Base-by-base conservation (phyloP, 2,329 filamentous ascomycete species). In the Xylariaceae sp. region DNA sequence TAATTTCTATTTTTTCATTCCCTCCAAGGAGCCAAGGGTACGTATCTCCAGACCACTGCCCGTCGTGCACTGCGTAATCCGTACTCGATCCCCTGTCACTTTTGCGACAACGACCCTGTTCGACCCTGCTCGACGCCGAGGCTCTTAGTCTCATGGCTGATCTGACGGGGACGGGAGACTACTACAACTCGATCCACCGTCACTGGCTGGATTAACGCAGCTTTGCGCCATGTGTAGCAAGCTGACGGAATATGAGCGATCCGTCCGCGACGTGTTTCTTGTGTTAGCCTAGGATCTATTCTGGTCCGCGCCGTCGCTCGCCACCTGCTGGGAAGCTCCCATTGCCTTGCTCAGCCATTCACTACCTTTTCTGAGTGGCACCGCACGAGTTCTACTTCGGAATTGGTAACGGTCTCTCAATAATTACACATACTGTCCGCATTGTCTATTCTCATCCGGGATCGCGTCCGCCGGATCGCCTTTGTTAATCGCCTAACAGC, bases 151-250 rank as follows among this genome's bases (percentile, higher is more conserved):
- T 55, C 57, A 60, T 62, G 47, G 48, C 50, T 56, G 42, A 35
- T n/a, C 30, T 30, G 49, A 51, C 49, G 49, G 13, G 9, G 13
- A 51, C 18, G 18, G 18, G 18, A n/a, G 50, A 17, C 54, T 17
- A 45, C n/a, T 30, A 30, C 23, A 5, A 30, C 23, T 44, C 60
- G 34, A 54, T 55, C 53, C 17, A 42, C 56, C 42, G 54, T 34
- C 58, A 44, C 17, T 37, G 15, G 51, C 45, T 30, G 57, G 4
- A 18, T 59, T 45, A 48, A 61, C 57, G 58, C 53, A 56, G 51
- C 58, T 57, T 30, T 62, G 63, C 63, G 64, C 63, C 61, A 65
- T 66, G 63, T 59, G 56, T 57, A 51, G 54, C 55, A 37, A 15
- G 4, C 53, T 39, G 48, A 30, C 23, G 23, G 23, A 30, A 30